These are phyloP conservation scores for Phytophthora idaei DNA, from an alignment of 352 stramenopile species.

Conservation along the genomic window DNA sequence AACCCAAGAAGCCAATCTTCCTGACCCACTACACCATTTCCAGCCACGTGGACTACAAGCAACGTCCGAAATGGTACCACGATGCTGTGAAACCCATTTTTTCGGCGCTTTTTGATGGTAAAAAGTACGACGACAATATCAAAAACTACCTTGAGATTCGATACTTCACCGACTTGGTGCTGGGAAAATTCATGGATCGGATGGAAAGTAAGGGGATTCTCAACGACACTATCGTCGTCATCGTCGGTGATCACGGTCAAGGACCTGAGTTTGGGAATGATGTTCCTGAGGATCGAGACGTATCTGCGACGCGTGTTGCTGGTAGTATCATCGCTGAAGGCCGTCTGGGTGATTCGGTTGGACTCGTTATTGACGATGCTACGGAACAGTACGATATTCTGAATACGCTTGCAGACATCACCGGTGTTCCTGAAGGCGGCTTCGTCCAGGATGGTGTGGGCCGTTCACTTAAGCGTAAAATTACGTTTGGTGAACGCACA, in stretches of 20 bases:
- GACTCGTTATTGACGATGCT: slow-evolving; percentile 13
- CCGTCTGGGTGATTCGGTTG: slow-evolving; percentile 4
- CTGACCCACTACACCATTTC: slow-evolving; percentile 12
- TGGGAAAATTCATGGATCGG: slow-evolving; percentile 17
- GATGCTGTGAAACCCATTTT: slow-evolving; percentile 5
- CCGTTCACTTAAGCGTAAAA: slow-evolving; percentile 11
- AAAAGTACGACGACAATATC: slow-evolving; percentile 5
- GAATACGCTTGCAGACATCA: slow-evolving; percentile 14
- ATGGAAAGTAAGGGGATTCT: slow-evolving; percentile 7
- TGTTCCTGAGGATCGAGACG: slow-evolving; percentile 7
- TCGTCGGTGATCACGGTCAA: slow-evolving; percentile 11
- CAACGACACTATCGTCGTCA: slow-evolving; percentile 15
- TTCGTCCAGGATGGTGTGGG: slow-evolving; percentile 13
- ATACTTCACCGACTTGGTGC: slow-evolving; percentile 12
- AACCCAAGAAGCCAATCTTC: slow-evolving; percentile 4
- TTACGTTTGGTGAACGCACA: slow-evolving; percentile 3
- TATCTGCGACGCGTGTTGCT: slow-evolving; percentile 10
- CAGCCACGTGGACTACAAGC: slow-evolving; percentile 5
- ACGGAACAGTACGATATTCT: slow-evolving; percentile 8
- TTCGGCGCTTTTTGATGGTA: slow-evolving; percentile 1
- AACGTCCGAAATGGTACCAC: slow-evolving; percentile 13
- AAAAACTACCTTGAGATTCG: slow-evolving; percentile 10
- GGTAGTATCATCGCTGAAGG: slow-evolving; percentile 13
- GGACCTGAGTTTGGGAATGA: slow-evolving; percentile 11
- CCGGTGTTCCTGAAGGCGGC: slow-evolving; percentile 1